Conservation (phyloP, 306 rosid genomes). For the Corylus avellana region DNA sequence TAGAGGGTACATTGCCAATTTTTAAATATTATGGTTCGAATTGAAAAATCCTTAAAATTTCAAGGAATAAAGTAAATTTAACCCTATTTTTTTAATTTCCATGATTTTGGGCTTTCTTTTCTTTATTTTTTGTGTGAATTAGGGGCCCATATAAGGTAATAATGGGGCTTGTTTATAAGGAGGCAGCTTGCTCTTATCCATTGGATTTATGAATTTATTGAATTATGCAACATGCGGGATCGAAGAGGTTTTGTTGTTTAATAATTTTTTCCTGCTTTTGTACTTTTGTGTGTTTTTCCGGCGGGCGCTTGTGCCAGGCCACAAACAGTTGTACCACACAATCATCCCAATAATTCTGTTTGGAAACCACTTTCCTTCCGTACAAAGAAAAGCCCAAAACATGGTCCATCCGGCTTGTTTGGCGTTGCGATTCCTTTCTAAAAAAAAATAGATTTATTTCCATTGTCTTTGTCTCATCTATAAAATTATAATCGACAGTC, state of each 20-base stretch:
- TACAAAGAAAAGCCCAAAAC: not conserved
- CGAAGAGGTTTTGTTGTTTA: not conserved
- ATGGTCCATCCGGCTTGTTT: not conserved
- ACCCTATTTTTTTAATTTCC: not conserved
- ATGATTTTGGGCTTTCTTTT: not conserved
- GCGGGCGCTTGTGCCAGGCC: not conserved
- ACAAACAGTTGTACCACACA: not conserved
- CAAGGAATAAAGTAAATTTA: no score
- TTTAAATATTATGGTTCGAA: no score
- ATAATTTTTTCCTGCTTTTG: no score
- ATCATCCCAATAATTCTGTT: not conserved
- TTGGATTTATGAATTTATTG: not conserved
- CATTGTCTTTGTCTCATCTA: no score
- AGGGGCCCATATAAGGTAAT: conserved; percentile 23
- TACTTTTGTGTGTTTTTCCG: not conserved
- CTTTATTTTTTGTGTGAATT: not conserved
- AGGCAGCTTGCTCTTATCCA: conserved; percentile 33
- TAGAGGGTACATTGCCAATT: no score
- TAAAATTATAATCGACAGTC: no score
- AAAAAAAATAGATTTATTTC: no score
- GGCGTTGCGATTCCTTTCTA: no score
- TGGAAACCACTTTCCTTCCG: not conserved
- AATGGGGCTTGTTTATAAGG: conserved; percentile 17
- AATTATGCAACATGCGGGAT: not conserved
- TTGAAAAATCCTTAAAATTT: no score